phyloP scores from a whole-genome alignment of 1,139 yeast species.

The Pneumocystis carinii region DNA sequence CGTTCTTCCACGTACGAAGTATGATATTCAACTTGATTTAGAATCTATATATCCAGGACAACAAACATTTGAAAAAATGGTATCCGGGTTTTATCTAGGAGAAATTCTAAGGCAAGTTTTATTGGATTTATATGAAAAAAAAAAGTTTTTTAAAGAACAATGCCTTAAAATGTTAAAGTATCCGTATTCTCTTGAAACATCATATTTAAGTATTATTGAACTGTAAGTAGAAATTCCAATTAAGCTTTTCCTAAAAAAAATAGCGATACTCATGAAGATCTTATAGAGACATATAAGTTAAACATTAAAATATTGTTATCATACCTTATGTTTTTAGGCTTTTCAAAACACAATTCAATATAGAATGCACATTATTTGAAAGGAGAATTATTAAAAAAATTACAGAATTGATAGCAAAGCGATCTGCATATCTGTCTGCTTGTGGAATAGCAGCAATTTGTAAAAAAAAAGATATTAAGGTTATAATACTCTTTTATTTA shows the following conservation, averaged over 20 bases:
- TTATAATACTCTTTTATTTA: not conserved
- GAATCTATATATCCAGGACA: slow-evolving; percentile 94
- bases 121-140: slow-evolving; percentile 52
- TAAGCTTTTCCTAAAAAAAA: not conserved
- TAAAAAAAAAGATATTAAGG: slow-evolving; percentile 60
- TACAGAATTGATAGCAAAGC: slow-evolving; percentile 76
- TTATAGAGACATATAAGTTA: slow-evolving; percentile 36
- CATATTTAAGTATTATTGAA: slow-evolving; percentile 73
- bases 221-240: slow-evolving; percentile 20
- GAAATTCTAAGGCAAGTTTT: slow-evolving; percentile 74
- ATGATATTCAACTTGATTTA: slow-evolving; percentile 63
- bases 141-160: slow-evolving; percentile 54
- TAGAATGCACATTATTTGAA: slow-evolving; percentile 61
- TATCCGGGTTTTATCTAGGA: slow-evolving; percentile 90
- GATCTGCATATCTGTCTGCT: slow-evolving; percentile 83
- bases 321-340: slow-evolving; percentile 33
- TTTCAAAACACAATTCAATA: slow-evolving; percentile 42
- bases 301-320: not conserved
- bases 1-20: slow-evolving; percentile 77
- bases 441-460: slow-evolving; percentile 95
- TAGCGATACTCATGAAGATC: slow-evolving; percentile 71
- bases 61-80: slow-evolving; percentile 94
- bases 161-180: slow-evolving; percentile 43
- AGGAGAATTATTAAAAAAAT: slow-evolving; percentile 68
- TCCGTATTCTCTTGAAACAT: slow-evolving; percentile 70